phyloP scores from a whole-genome alignment of 768 basidiomycete genomes.

The Phallus indusiatus region DNA sequence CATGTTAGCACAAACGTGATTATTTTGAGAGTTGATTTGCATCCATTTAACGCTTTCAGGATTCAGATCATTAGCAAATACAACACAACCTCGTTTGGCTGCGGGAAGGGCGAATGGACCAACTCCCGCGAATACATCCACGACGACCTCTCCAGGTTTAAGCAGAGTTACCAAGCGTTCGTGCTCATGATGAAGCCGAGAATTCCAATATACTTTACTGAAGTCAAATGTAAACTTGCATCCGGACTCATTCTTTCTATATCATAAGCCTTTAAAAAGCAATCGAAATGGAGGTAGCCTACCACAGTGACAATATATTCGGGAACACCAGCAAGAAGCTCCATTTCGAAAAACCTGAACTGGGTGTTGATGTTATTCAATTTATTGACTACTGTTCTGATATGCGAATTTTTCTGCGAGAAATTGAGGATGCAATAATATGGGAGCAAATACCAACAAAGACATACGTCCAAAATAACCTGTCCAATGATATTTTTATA shows the following conservation, averaged over 20 bases:
- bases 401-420: constrained; percentile 70
- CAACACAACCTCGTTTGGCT: constrained; percentile 81
- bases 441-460: constrained; percentile 18
- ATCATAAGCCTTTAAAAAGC: constrained; percentile 32
- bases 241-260: constrained; percentile 47
- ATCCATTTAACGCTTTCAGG: constrained; percentile 79
- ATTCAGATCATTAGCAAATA: constrained; percentile 92
- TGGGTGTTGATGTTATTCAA: constrained; percentile 72
- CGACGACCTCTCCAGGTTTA: constrained; percentile 56
- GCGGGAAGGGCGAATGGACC: constrained; percentile 95
- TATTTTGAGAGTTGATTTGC: constrained; percentile 57
- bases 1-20: constrained; percentile 47
- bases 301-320: constrained; percentile 86
- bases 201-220: constrained; percentile 96
- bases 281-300: constrained; percentile 19
- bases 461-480: constrained; percentile 78
- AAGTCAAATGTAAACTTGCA: constrained; percentile 94
- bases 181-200: constrained; percentile 87
- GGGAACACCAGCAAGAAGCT: constrained; percentile 84
- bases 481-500: constrained; percentile 89
- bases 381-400: constrained; percentile 94
- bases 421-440: background rate
- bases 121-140: constrained; percentile 94
- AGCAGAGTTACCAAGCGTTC: constrained; percentile 72
- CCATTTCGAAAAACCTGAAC: constrained; percentile 96